A percentile compares a stretch with the other conserved stretches of the same genome.
These are phyloP conservation scores for Parastagonospora avenae DNA, from an alignment of 2,329 filamentous ascomycete genomes.

Conservation along the genomic window DNA sequence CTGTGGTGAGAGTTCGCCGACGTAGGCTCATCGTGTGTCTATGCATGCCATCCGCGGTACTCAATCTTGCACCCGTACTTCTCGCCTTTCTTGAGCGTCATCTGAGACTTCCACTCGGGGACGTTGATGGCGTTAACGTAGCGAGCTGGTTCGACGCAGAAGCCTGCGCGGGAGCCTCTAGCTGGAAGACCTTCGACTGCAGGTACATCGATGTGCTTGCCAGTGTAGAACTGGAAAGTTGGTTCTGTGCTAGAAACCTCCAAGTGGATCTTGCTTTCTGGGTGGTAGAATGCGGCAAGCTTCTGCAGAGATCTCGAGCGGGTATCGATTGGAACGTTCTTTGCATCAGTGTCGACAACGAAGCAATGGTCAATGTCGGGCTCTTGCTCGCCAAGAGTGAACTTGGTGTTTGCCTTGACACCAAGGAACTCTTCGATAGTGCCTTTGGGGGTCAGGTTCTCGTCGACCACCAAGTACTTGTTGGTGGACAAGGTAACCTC, in stretches of 20 bases:
- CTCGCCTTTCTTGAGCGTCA: slow-evolving; percentile 81
- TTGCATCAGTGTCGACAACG: slow-evolving; percentile 69
- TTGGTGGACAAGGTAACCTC: slow-evolving; percentile 63
- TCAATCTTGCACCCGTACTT: slow-evolving; percentile 81
- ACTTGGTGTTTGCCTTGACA: slow-evolving; percentile 68
- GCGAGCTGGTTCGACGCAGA: slow-evolving; percentile 90
- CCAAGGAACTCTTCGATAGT: slow-evolving; percentile 68
- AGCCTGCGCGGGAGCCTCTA: slow-evolving; percentile 72
- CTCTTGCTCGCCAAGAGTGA: slow-evolving; percentile 71
- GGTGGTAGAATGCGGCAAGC: slow-evolving; percentile 75
- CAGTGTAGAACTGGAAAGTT: slow-evolving; percentile 96
- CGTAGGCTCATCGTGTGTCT: neutral
- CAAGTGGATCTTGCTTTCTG: slow-evolving; percentile 75
- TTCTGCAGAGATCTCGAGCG: slow-evolving; percentile 64
- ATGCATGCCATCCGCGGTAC: slow-evolving; percentile 80
- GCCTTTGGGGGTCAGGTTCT: slow-evolving; percentile 74
- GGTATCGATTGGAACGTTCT: slow-evolving; percentile 57
- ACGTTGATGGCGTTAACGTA: slow-evolving; percentile 89
- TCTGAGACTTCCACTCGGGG: slow-evolving; percentile 77
- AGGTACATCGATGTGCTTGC: slow-evolving; percentile 80
- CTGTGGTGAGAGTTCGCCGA: neutral
- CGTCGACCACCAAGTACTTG: slow-evolving; percentile 75
- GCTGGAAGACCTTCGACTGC: slow-evolving; percentile 64
- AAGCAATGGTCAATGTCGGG: slow-evolving; percentile 93
- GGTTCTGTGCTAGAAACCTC: slow-evolving; percentile 92